Conservation (phyloP, 768 basidiomycete genomes). For the Cyclocybe aegerita region DNA sequence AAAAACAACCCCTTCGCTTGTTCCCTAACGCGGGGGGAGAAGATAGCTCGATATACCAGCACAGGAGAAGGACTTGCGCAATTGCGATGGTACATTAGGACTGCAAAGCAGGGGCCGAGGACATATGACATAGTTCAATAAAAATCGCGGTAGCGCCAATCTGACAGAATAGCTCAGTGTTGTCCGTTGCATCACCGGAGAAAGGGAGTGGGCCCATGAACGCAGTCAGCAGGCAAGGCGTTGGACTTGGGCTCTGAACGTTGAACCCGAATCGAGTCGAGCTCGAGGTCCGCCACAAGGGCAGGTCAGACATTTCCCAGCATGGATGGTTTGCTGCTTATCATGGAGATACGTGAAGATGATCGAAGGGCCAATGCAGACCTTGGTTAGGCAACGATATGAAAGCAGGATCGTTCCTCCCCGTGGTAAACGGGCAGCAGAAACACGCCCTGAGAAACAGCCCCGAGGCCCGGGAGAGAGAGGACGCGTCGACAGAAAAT, state of each 20-base stretch:
- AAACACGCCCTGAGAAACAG: not conserved
- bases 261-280: slow-evolving; percentile 5
- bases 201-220: not conserved
- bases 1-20: slow-evolving; percentile 1
- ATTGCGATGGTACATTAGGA: not conserved
- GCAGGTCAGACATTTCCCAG: slow-evolving; percentile 7
- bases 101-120: too few relatives aligned
- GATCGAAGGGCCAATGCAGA: slow-evolving; percentile 12
- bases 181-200: slow-evolving; percentile 5
- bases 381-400: slow-evolving; percentile 3
- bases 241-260: slow-evolving; percentile 1
- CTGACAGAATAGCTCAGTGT: slow-evolving; percentile 11
- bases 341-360: slow-evolving; percentile 4
- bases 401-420: not conserved
- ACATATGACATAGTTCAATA: slow-evolving; percentile 1
- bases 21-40: slow-evolving; percentile 12
- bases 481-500: not conserved
- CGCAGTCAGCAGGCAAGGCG: not conserved
- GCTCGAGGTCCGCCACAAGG: slow-evolving; percentile 7
- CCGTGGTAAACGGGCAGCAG: not conserved
- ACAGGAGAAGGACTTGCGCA: not conserved
- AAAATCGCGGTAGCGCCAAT: slow-evolving; percentile 3
- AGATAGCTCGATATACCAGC: not conserved
- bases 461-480: not conserved
- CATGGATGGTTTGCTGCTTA: slow-evolving; percentile 3